Base-by-base conservation (phyloP, 768 basidiomycete genomes). In the Nevesoporus exiguus region DNA sequence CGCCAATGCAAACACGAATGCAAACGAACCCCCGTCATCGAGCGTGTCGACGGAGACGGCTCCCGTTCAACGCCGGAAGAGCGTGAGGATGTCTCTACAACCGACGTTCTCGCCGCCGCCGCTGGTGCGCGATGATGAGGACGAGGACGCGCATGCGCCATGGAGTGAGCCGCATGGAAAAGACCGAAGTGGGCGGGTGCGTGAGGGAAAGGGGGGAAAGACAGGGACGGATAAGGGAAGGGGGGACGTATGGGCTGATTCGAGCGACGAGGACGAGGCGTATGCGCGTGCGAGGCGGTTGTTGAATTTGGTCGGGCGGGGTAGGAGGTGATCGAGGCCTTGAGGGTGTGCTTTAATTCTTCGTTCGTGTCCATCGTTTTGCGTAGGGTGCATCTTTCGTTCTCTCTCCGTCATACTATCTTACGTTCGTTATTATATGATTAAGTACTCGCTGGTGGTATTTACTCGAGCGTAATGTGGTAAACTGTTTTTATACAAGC, bases 71-170 rank as follows among this genome's bases (percentile, higher is more conserved):
- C 68, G 80, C 11, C 65, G 78, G 33, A 92, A 92, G 71, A 90
- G 88, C 62, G 90, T 93, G 31, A 76, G 90, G 7, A 84, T 93
- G 48, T 88, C 86, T 27, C 68, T 91, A 34, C 78, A 84, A 41
- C 90, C 90, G 10, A 88, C 86, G 31, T 90, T 86, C 66, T 86
- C 86, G 7, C 72, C 83, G 0, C 79, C 88, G 1, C 87, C 89
- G 8, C 86, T 83, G 34, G 66, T 79, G 43, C 80, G 80, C 14
- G 34, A 17, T 24, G 78, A 86, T 52, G 79, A 81, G 7, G 76
- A 73, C 1, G 71, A 68, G 7, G 66, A 56, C 8, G 57, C 30
- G 29, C 54, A 58, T 46, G 51, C 47, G 19, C 55, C 54, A 7
- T 60, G 58, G 61, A 50, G 34, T 25, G 36, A 11, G 47, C n/a